Evolutionary conservation across 2,329 filamentous ascomycete genomes (phyloP).

Genomic region (Microcyclosporella mali): DNA sequence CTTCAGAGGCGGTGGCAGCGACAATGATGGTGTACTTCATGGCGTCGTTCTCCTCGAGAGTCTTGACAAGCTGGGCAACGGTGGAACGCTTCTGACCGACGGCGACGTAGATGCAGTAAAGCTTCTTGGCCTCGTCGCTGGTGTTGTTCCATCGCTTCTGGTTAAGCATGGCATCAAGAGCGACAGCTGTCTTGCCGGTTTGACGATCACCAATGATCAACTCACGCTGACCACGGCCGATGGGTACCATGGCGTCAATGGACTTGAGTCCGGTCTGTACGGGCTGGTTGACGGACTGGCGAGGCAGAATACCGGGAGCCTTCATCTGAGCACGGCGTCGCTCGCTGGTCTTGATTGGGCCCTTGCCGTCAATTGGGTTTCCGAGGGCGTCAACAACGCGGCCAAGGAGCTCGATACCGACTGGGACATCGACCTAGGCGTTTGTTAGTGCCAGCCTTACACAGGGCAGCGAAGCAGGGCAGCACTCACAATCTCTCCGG

Average conservation of each 20-base stretch:
- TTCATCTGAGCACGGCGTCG: conserved; percentile 96
- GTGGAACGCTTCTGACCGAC: conserved; percentile 99
- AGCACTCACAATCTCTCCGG: conserved; percentile 87
- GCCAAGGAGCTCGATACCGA: conserved; percentile 86
- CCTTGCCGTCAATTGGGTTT: conserved; percentile 99
- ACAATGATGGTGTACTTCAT: conserved; percentile 97
- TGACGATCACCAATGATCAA: conserved; percentile 99
- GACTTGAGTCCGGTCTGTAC: conserved; percentile 99
- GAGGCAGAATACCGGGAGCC: conserved; percentile 96
- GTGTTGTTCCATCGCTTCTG: conserved; percentile 95
- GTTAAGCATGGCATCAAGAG: conserved; percentile 96
- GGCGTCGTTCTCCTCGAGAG: conserved; percentile 97
- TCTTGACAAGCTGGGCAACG: conserved; percentile 98
- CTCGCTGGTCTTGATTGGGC: conserved; percentile 85
- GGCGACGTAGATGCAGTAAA: conserved; percentile 99
- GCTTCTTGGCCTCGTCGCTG: conserved; percentile 91
- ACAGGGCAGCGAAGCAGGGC: background rate
- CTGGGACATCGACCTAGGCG: conserved; percentile 83
- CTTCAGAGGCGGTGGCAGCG: conserved; percentile 94
- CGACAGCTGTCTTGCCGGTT: conserved; percentile 98
- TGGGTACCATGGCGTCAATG: conserved; percentile 98
- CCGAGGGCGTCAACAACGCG: conserved; percentile 98
- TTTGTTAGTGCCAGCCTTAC: conserved; percentile 10
- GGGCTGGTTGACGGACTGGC: conserved; percentile 94
- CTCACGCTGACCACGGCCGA: conserved; percentile 99